A percentile compares a stretch with the other conserved stretches of the same genome.
Conservation (phyloP, 2,329 filamentous ascomycete genomes). For the Cladophialophora bantiana region DNA sequence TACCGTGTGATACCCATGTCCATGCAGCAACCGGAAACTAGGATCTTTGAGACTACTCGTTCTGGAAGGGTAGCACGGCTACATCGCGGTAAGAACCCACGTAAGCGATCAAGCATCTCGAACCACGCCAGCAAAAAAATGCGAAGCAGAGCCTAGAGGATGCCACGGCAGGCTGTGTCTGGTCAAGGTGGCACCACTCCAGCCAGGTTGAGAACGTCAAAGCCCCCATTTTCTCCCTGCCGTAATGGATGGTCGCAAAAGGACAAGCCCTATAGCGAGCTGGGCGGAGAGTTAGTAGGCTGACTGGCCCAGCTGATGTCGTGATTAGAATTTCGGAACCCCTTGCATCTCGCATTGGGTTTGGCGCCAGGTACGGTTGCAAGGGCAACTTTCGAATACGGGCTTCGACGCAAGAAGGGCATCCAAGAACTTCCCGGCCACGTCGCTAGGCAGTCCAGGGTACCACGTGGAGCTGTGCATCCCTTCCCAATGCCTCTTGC, state of each 20-base stretch:
- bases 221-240: conserved; percentile 7
- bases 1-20: conserved; percentile 5
- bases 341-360: conserved; percentile 26
- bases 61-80: conserved; percentile 22
- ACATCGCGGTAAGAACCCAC: conserved; percentile 21
- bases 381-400: conserved; percentile 23
- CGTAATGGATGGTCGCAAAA: conserved; percentile 20
- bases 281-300: conserved; percentile 5
- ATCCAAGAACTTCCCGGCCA: conserved; percentile 17
- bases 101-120: conserved; percentile 11
- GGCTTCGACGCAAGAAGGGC: conserved; percentile 11
- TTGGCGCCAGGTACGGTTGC: conserved; percentile 34
- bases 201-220: conserved; percentile 10
- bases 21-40: conserved; percentile 14
- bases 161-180: conserved; percentile 28
- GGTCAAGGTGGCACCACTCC: conserved; percentile 24
- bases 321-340: conserved; percentile 14
- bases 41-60: conserved; percentile 12
- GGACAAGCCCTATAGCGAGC: conserved; percentile 14
- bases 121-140: conserved; percentile 11
- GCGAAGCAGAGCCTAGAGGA: conserved; percentile 20
- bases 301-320: conserved; percentile 13
- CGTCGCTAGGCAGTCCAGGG: conserved; percentile 1
- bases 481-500: conserved; percentile 5
- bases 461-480: conserved; percentile 17